Base-by-base conservation (phyloP, 805 yeast species). In the Sugiyamaella qingdaonensis region DNA sequence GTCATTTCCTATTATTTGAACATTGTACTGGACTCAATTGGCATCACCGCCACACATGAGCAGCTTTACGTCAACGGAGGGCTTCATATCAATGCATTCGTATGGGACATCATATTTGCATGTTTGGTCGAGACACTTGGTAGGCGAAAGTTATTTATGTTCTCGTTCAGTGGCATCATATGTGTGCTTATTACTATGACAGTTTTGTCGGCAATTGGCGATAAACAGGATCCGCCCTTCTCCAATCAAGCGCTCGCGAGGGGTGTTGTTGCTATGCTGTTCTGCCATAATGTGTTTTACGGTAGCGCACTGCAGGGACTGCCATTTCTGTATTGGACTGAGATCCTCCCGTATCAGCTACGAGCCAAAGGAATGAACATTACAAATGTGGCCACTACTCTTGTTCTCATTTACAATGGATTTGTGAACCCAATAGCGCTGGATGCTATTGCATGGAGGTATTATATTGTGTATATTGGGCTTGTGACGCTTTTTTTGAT, bases 21-120 rank as follows among this genome's bases (percentile, higher is more conserved):
- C 57, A 71, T 73, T 60, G 84, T 81, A n/a, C 70, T 79, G 56
- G 63, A 68, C 56, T 75, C 81, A 16, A 78, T 80, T 64, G 84
- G 85, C 54, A 76, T 80, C 60, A 77, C 78, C 18, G 31, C 32
- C 11, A 35, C 59, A 7, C 43, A 43, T n/a, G 29, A 53, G 31
- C 60, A 57, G 46, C 54, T 53, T 14, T 36, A 46, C 9, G 42
- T 47, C 52, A 55, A 56, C 31, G 53, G 47, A 34, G 57, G 59
- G 27, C 43, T 13, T 37, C 36, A 10, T 16, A 48, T 54, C 42
- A 52, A 44, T 33, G 44, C 33, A 19, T 41, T 55, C 3, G 55
- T 49, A 10, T 32, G 33, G 14, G 48, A 48, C n/a, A 32, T 54
- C n/a, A n/a, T 49, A 21, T 41, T 36, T 48, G 55, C 56, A 4